Evolutionary conservation across 73 alveolate genomes (phyloP).

Genomic region (Tetrahymena borealis): DNA sequence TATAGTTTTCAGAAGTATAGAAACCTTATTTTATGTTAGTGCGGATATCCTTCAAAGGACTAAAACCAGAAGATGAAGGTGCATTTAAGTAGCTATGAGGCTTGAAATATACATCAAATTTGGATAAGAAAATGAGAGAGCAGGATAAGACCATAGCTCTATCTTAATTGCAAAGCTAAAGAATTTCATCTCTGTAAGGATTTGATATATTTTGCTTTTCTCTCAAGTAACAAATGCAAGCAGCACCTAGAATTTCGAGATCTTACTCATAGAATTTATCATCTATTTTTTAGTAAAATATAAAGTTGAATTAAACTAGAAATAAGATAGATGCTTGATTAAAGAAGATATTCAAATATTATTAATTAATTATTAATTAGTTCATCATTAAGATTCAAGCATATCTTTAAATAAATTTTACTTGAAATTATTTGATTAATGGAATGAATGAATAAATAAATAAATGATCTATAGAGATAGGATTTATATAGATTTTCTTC

Average conservation of each 20-base stretch:
- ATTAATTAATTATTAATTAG: too few species aligned
- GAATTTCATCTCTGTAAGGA: background rate
- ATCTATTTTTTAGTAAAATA: too few species aligned
- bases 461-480: background rate
- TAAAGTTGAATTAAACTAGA: too few species aligned
- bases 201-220: background rate
- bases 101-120: background rate
- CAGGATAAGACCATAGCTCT: background rate
- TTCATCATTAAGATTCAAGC: too few species aligned
- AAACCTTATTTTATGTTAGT: background rate
- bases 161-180: background rate
- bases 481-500: background rate
- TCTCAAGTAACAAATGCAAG: background rate
- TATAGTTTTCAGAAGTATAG: background rate
- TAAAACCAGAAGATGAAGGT: background rate
- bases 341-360: too few species aligned
- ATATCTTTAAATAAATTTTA: too few species aligned
- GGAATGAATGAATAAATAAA: too few species aligned
- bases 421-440: too few species aligned
- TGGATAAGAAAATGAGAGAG: background rate
- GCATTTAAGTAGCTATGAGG: background rate
- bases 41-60: background rate
- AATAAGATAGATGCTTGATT: too few species aligned
- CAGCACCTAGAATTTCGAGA: background rate
- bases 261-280: background rate